Base-by-base conservation (phyloP, 805 yeast genomes). In the Pichia californica region DNA sequence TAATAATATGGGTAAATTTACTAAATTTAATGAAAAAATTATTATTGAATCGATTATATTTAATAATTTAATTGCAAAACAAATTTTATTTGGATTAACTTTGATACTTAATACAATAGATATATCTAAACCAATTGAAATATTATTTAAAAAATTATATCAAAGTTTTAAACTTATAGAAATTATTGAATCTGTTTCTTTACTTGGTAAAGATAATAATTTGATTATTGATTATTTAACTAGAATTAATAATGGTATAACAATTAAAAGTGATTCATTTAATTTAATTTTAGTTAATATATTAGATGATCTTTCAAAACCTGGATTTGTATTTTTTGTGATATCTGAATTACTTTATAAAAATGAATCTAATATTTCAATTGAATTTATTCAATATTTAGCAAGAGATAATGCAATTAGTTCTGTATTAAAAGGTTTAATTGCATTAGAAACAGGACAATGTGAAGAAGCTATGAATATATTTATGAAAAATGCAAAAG, bases 61-160 rank as follows among this genome's bases (percentile, higher is more conserved):
- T 2, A 54, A 56, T 19, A 21, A 55, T 5, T 15, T 45, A 7
- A 21, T 52, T 16, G 53, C 55, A 16, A 47, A 49, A 21, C 52
- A 51, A 7, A 33, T 62, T 15, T 37, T 59, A 2, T 33, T 56
- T 30, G 61, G 61, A 4, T 43, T 65, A 11, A 36, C 56, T 9
- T 36, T 63, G 27, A 54, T 65, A 15, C 41, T 63, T 20, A 32
- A 60, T 21, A 61, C 63, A 2, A 59, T 64, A 15, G 69, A 64
- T 45, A 52, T 55, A 18, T 61, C 58, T 31, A 56, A 55, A 6
- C 49, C 54, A 20, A 54, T 61, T 38, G 47, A 51, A 14, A 34
- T 34, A 1, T 34, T 61, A 4, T 63, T 53, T 40, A n/a, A 42
- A 2, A 52, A 48, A 30, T 45, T 60, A 3, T 27, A 42, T 15